Evolutionary conservation across 73 alveolate species (phyloP), one percentile per base, ranked within the genome.

Genomic region (Symbiodinium pilosum): DNA sequence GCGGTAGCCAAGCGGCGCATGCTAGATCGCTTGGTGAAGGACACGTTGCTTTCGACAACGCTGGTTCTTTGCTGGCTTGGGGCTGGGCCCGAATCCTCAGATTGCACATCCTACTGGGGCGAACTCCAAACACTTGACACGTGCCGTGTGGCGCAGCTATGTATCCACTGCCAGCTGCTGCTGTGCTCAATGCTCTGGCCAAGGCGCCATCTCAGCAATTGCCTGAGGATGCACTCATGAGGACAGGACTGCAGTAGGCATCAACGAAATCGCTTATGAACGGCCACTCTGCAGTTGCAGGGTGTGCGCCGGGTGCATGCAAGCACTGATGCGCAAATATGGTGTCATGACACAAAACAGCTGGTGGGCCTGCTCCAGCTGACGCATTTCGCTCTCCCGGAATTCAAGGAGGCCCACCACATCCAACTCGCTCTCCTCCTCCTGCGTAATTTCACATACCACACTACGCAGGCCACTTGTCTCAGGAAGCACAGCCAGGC

Each of bases 371-470:
- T 42, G 89, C 75, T 71, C 83, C 88, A 91, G 81, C 83, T 91
- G 97, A 44, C 97, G 87, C 97, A 91, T 91, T 56, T 91, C 97
- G 88, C 97, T 59, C 81, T 89, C 95, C 14, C 95, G 95, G 87
- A 91, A 91, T 40, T 91, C 97, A 44, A 91, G 41, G 28, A 91
- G 68, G 56, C 97, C 97, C 24, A 91, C 51, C 36, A 91, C 97
- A 68, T 91, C 97, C n/a, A 86, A 75, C 39, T 91, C 97, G 39
- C 88, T 69, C 75, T 91, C 97, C 77, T 91, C 97, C 47, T 91
- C 97, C 97, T 89, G 41, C 5, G 36, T 30, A 18, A 39, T 12
- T 26, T 0, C 1, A 69, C 28, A 6, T 4, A 69, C 24, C 1
- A 8, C 24, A 36, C 84, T 39, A 0, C 32, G 28, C 8, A 11